Conservation (phyloP, 2,329 filamentous ascomycete species). For the Thielaviopsis populi region DNA sequence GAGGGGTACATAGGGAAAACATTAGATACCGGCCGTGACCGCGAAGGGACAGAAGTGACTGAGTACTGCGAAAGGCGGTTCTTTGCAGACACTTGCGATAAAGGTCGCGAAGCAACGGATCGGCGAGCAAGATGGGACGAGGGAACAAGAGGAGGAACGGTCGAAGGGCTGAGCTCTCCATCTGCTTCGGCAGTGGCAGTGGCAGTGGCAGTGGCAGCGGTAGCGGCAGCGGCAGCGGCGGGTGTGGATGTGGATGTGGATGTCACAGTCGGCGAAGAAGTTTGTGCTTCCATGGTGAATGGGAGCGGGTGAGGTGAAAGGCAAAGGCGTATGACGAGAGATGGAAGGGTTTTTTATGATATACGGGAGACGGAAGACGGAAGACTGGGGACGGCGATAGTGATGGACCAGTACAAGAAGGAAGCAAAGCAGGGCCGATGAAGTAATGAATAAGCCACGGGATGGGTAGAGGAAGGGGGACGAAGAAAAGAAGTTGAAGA, state of each 20-base stretch:
- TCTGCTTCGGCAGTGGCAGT: conserved; percentile 31
- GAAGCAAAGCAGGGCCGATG: neutral
- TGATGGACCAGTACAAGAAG: neutral
- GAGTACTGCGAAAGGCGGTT: conserved; percentile 77
- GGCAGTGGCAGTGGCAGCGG: conserved; percentile 32
- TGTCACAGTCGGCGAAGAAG: neutral
- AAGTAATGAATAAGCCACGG: neutral
- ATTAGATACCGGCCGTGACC: conserved; percentile 67
- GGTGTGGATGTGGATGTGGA: neutral
- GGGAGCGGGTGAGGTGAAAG: neutral
- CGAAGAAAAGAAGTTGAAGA: neutral
- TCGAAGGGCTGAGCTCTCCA: conserved; percentile 37
- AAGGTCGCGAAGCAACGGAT: conserved; percentile 47
- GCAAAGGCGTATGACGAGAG: neutral
- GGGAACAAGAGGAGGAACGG: conserved; percentile 42
- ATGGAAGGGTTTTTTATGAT: neutral
- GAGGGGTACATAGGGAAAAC: conserved; percentile 74
- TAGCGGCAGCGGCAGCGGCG: conserved; percentile 23
- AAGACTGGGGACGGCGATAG: neutral
- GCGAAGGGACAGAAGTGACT: conserved; percentile 48
- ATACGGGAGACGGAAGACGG: neutral
- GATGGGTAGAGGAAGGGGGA: neutral
- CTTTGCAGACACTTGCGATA: conserved; percentile 57
- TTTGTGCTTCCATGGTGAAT: neutral
- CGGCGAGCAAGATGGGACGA: conserved; percentile 39